Conservation (phyloP, 176 grass and related monocot species). For the Hsuehochloa calcarea region DNA sequence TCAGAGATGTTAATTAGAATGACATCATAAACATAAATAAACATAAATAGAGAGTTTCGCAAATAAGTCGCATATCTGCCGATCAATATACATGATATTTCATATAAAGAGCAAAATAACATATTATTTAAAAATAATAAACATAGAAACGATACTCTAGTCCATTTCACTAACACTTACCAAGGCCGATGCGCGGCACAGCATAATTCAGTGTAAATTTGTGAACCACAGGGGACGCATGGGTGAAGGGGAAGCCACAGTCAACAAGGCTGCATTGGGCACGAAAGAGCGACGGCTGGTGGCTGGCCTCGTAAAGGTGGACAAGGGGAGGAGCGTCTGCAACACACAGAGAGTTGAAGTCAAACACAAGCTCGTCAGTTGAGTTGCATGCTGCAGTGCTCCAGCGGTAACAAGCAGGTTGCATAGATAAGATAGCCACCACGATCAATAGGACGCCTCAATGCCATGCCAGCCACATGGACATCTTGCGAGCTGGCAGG, state of each 20-base stretch:
- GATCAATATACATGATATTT: too few relatives aligned
- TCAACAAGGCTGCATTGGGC: constrained; percentile 83
- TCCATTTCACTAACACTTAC: too few relatives aligned
- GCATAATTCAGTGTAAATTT: constrained; percentile 91
- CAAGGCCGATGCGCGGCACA: constrained; percentile 78
- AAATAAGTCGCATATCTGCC: too few relatives aligned
- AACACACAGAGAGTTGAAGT: constrained; percentile 78
- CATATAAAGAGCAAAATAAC: too few relatives aligned
- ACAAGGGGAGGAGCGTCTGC: constrained; percentile 84
- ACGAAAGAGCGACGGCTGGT: constrained; percentile 26
- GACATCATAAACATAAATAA: too few relatives aligned
- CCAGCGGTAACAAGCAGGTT: constrained; percentile 67
- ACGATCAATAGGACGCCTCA: constrained; percentile 86
- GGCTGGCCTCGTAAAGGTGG: constrained; percentile 78
- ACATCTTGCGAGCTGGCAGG: constrained; percentile 77
- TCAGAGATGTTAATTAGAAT: too few relatives aligned
- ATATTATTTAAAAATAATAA: too few relatives aligned
- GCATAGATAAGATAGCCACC: constrained; percentile 80
- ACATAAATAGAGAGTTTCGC: too few relatives aligned
- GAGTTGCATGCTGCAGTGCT: constrained; percentile 73
- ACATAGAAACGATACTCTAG: too few relatives aligned
- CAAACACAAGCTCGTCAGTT: constrained; percentile 84
- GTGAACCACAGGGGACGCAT: constrained; percentile 81
- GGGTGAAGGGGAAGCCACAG: constrained; percentile 92
- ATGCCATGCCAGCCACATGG: constrained; percentile 65